phyloP scores from a whole-genome alignment of 768 basidiomycete genomes.

The Tylopilus subfusipes region DNA sequence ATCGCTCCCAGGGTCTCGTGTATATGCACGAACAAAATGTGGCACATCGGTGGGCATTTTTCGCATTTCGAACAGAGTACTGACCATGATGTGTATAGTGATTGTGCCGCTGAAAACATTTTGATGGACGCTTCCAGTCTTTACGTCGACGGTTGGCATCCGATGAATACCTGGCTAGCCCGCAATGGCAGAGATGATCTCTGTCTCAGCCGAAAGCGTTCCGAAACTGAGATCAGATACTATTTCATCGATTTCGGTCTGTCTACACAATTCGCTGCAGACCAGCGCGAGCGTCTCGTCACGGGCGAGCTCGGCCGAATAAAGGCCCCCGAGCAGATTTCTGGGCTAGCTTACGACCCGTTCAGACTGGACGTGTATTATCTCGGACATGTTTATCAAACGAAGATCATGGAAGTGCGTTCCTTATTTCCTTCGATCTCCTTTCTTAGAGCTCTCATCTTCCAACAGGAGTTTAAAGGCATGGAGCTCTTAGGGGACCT shows the following conservation, averaged over 20 bases:
- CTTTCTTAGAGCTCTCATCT: neutral
- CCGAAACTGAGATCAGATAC: conserved; percentile 27
- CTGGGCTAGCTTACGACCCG: conserved; percentile 23
- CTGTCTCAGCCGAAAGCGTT: conserved; percentile 22
- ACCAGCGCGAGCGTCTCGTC: neutral
- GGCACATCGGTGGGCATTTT: conserved; percentile 31
- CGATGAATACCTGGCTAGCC: conserved; percentile 1
- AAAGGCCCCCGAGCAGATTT: conserved; percentile 23
- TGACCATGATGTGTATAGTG: conserved; percentile 12
- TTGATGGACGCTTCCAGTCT: conserved; percentile 27
- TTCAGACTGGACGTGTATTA: conserved; percentile 31
- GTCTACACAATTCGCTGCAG: conserved; percentile 26
- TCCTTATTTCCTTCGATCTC: neutral
- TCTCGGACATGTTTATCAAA: conserved; percentile 23
- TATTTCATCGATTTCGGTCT: conserved; percentile 37
- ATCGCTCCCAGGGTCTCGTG: conserved; percentile 25
- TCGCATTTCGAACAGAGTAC: rapidly evolving
- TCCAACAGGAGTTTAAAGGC: conserved; percentile 8
- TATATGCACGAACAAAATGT: conserved; percentile 36
- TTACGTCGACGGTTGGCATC: conserved; percentile 30
- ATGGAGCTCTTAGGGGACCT: neutral
- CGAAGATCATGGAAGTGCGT: conserved; percentile 16
- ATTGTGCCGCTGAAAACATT: conserved; percentile 30
- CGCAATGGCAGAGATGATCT: conserved; percentile 14
- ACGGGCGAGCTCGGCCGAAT: conserved; percentile 8